Conservation (phyloP, 352 stramenopile species). For the Blastocystis sp. region DNA sequence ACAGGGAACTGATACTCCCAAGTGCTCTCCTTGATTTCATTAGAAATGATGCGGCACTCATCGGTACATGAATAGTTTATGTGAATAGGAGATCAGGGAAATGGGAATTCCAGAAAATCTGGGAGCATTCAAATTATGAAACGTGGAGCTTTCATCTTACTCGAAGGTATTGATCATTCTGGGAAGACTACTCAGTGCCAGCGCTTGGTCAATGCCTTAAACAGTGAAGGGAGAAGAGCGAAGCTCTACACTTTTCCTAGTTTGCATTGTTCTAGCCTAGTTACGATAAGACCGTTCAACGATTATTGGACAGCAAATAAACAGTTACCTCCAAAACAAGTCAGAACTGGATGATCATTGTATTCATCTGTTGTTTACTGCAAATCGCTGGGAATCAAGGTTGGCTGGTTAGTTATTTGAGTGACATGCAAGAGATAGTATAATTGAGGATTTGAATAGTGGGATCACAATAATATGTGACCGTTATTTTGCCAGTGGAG, state of each 20-base stretch:
- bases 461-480: constrained; percentile 89
- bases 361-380: constrained; percentile 96
- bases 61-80: not conserved
- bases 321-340: constrained; percentile 85
- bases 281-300: constrained; percentile 70
- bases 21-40: not conserved
- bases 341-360: constrained; percentile 86
- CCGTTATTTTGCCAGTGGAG: constrained; percentile 91
- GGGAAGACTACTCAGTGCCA: constrained; percentile 98
- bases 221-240: constrained; percentile 55
- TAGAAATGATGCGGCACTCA: not conserved
- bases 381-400: constrained; percentile 95
- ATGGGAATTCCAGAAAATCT: no score
- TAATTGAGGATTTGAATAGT: constrained; percentile 69
- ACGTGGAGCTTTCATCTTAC: constrained; percentile 93
- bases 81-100: no score
- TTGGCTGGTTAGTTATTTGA: constrained; percentile 31
- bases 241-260: constrained; percentile 69
- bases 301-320: constrained; percentile 88
- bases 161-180: constrained; percentile 96
- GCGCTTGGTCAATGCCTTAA: constrained; percentile 73
- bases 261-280: not conserved
- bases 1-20: not conserved
- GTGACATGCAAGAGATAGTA: constrained; percentile 62
- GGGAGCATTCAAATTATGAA: constrained; percentile 23